Evolutionary conservation across 1,139 yeast species (phyloP).

Genomic region (Yamadazyma dendronema): DNA sequence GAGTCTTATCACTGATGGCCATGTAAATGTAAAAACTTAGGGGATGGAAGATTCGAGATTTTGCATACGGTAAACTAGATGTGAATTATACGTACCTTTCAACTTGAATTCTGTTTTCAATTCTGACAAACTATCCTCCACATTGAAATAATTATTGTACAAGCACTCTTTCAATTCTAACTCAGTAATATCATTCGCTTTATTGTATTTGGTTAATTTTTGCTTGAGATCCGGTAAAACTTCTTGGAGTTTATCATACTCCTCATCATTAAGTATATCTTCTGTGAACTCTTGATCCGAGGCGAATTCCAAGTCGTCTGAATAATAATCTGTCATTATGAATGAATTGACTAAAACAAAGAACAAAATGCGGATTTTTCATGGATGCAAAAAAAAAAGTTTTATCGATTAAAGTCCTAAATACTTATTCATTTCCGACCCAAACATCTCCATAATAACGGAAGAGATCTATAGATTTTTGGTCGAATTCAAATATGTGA

Average conservation of each 20-base stretch:
- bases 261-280: slow-evolving; percentile 23
- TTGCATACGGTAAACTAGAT: no score
- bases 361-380: background rate
- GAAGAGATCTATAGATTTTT: slow-evolving; percentile 21
- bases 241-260: slow-evolving; percentile 43
- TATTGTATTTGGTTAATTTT: slow-evolving; percentile 34
- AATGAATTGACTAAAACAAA: no score
- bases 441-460: slow-evolving; percentile 34
- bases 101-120: slow-evolving; percentile 43
- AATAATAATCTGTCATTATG: slow-evolving; percentile 9
- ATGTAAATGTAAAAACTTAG: no score
- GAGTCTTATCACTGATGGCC: no score
- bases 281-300: slow-evolving; percentile 20
- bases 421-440: slow-evolving; percentile 34
- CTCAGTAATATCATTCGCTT: slow-evolving; percentile 42
- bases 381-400: slow-evolving; percentile 1
- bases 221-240: slow-evolving; percentile 41
- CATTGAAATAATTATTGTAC: slow-evolving; percentile 58
- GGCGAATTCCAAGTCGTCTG: slow-evolving; percentile 13
- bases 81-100: slow-evolving; percentile 39
- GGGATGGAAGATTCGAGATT: no score
- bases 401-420: no score
- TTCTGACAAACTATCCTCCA: slow-evolving; percentile 53
- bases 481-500: slow-evolving; percentile 22
- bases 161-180: slow-evolving; percentile 57